A percentile compares a stretch with the other conserved stretches of the same genome.
Evolutionary conservation across 371 early-diverging fungal species (phyloP).

Genomic region (Zopfochytrium polystomum): DNA sequence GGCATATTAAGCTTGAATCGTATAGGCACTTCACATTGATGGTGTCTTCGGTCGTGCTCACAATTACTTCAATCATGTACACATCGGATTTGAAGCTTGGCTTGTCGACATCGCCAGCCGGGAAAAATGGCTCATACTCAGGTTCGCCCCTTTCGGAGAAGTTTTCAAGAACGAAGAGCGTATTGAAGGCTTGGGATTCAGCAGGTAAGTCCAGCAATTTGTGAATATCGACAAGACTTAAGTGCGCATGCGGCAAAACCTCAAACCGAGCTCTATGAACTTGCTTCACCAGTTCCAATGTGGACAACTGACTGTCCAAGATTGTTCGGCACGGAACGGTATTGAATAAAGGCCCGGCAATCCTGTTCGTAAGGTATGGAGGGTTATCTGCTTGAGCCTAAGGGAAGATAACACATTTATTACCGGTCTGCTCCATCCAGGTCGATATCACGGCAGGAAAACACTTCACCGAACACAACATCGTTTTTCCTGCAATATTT

Average conservation of each 20-base stretch:
- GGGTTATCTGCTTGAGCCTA: too few relatives aligned
- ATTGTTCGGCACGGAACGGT: too few relatives aligned
- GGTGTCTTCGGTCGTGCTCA: background rate
- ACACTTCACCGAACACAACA: conserved; percentile 30
- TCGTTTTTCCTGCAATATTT: conserved; percentile 15
- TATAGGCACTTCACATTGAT: too few relatives aligned
- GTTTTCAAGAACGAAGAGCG: conserved; percentile 16
- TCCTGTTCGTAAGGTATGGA: too few relatives aligned
- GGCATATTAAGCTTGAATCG: too few relatives aligned
- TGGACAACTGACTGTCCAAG: too few relatives aligned
- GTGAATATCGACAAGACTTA: too few relatives aligned
- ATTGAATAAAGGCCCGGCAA: too few relatives aligned
- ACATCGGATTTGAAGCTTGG: background rate
- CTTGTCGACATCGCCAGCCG: background rate
- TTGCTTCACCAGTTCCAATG: too few relatives aligned
- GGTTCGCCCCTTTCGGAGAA: background rate
- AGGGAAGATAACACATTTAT: too few relatives aligned
- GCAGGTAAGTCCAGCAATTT: background rate
- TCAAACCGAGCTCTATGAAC: too few relatives aligned
- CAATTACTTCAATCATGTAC: background rate
- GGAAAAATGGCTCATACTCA: background rate
- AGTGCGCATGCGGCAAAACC: too few relatives aligned
- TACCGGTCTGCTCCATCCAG: conserved; percentile 20
- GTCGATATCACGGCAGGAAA: conserved; percentile 25
- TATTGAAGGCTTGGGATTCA: conserved; percentile 9